A percentile compares a stretch with the other conserved stretches of the same genome.
phyloP scores from a whole-genome alignment of 176 grass and related monocot species.

The Eleusine coracana region DNA sequence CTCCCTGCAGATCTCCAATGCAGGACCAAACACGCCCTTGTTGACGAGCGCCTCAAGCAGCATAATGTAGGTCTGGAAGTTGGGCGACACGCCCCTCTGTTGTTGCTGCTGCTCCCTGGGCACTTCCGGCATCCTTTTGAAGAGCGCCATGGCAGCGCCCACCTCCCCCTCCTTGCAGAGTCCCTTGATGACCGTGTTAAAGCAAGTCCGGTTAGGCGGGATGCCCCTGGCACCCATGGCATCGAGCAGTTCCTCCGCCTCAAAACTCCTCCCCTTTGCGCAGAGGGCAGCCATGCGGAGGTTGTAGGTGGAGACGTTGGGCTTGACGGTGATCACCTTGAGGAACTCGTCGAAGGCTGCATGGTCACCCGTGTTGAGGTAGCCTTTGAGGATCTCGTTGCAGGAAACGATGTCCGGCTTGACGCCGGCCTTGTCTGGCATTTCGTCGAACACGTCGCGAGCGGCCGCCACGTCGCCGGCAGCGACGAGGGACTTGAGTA shows the following conservation, averaged over 20 bases:
- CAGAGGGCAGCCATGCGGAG: conserved; percentile 63
- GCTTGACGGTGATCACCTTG: conserved; percentile 46
- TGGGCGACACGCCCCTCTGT: conserved; percentile 47
- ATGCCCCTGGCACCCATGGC: conserved; percentile 53
- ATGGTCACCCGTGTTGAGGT: conserved; percentile 46
- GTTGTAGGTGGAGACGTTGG: conserved; percentile 63
- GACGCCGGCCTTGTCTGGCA: conserved; percentile 41
- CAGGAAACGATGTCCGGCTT: conserved; percentile 75
- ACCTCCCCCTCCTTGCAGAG: conserved; percentile 61
- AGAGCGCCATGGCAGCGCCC: conserved; percentile 54
- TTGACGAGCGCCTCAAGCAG: conserved; percentile 63
- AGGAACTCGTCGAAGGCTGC: conserved; percentile 56
- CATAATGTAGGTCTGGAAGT: conserved; percentile 57
- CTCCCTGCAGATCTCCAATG: conserved; percentile 67
- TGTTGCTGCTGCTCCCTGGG: conserved; percentile 33
- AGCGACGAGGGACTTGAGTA: conserved; percentile 48
- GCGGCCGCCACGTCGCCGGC: conserved; percentile 42
- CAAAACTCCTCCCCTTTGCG: conserved; percentile 53
- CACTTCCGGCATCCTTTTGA: conserved; percentile 61
- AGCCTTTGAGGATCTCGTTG: conserved; percentile 74
- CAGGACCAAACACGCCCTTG: conserved; percentile 48
- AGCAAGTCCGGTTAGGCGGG: conserved; percentile 46
- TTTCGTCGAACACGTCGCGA: conserved; percentile 56
- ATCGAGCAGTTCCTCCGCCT: conserved; percentile 64
- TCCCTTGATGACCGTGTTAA: conserved; percentile 62